Evolutionary conservation across 2,329 filamentous ascomycete genomes (phyloP).

Genomic region (Penicillium sp.): DNA sequence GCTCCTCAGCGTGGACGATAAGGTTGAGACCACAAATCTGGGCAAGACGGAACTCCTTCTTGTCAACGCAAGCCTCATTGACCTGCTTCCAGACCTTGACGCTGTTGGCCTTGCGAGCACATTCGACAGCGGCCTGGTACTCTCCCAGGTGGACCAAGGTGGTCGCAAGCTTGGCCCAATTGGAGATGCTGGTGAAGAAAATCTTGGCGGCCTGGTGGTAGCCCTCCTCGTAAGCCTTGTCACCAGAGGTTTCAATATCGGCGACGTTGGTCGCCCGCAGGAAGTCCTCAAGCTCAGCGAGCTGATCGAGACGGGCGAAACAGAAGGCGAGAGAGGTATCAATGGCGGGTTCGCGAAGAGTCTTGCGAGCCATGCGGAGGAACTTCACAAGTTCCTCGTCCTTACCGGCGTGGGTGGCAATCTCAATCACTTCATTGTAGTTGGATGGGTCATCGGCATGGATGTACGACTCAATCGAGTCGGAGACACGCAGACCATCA

Average conservation of each 20-base stretch:
- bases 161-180: slow-evolving; percentile 98
- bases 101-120: slow-evolving; percentile 96
- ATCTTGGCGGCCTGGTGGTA: slow-evolving; percentile 97
- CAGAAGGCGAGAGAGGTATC: slow-evolving; percentile 94
- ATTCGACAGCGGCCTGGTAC: slow-evolving; percentile 97
- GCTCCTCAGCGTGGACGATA: slow-evolving; percentile 94
- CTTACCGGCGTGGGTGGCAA: slow-evolving; percentile 91
- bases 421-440: slow-evolving; percentile 94
- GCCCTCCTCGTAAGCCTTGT: slow-evolving; percentile 95
- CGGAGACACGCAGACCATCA: slow-evolving; percentile 87
- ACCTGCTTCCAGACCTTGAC: slow-evolving; percentile 99
- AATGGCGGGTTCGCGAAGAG: slow-evolving; percentile 85
- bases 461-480: slow-evolving; percentile 96
- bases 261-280: slow-evolving; percentile 89
- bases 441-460: slow-evolving; percentile 91
- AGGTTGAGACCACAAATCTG: slow-evolving; percentile 99
- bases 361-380: slow-evolving; percentile 96
- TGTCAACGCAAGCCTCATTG: slow-evolving; percentile 90
- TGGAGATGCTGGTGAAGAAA: slow-evolving; percentile 96
- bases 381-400: slow-evolving; percentile 97
- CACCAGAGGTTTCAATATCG: slow-evolving; percentile 93
- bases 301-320: slow-evolving; percentile 87
- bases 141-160: slow-evolving; percentile 96
- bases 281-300: slow-evolving; percentile 94
- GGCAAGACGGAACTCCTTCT: slow-evolving; percentile 98